Conservation (phyloP, 176 grass and related monocot species). For the Bromus sterilis region DNA sequence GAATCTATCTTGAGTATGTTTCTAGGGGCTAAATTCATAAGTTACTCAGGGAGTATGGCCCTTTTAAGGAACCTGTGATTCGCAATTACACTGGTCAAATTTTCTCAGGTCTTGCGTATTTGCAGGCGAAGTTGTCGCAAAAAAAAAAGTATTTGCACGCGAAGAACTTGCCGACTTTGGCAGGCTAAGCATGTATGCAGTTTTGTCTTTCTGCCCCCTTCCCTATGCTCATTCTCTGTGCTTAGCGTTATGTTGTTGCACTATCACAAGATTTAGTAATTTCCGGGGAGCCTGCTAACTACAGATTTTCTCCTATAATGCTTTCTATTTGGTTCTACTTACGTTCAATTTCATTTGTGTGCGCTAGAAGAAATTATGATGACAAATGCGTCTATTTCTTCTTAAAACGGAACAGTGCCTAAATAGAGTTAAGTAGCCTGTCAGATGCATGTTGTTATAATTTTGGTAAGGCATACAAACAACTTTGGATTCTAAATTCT, state of each 20-base stretch:
- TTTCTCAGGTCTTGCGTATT: constrained; percentile 82
- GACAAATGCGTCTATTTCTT: neutral
- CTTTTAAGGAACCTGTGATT: constrained; percentile 79
- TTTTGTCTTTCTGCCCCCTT: constrained; percentile 3
- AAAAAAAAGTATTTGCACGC: too few species aligned
- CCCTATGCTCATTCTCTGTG: neutral
- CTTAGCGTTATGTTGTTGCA: neutral
- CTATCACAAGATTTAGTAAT: neutral
- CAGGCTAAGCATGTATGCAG: constrained; percentile 97
- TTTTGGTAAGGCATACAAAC: neutral
- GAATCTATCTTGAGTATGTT: constrained; percentile 84
- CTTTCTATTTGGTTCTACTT: neutral
- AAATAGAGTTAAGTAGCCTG: neutral
- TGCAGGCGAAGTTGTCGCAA: constrained; percentile 86
- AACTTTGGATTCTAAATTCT: neutral
- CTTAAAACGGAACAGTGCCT: neutral
- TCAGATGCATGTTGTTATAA: neutral
- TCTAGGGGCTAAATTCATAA: constrained; percentile 95
- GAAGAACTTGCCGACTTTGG: constrained; percentile 99
- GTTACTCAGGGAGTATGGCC: constrained; percentile 85
- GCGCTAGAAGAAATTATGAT: neutral
- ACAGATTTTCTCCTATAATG: neutral
- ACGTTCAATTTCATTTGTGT: neutral
- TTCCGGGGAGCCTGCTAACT: neutral
- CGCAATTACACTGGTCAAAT: constrained; percentile 88